Evolutionary conservation across 805 yeast species (phyloP), one percentile per base, ranked within the genome.

Genomic region (Yamadazyma paraphyllophila): DNA sequence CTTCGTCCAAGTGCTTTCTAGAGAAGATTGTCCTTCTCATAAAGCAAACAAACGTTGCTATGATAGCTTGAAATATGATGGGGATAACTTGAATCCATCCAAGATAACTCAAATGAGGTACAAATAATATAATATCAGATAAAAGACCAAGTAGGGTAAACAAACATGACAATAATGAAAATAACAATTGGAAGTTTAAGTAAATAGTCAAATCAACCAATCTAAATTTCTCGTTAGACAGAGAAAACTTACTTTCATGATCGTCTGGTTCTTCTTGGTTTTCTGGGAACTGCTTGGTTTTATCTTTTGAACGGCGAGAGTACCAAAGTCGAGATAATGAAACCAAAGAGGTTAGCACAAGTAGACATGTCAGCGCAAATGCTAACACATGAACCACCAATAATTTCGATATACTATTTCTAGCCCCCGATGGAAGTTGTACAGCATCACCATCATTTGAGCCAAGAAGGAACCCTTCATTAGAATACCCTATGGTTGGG

Each of bases 1-100:
- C 60, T 24, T 65, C 69, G 26, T 68, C 68, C 42, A 70, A 59
- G 46, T 66, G 66, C 57, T 66, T 59, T 55, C 83, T 59, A 14
- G 83, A 74, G 17, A 77, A 73, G 4, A 81, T 77, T 0, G 86
- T 76, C 53, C 96, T 71, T 57, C 91, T 80, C 71, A 85, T 74
- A 43, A 87, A 74, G 61, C 96, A 88, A 14, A 86, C 64, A 51
- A 83, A 60, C 1, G 89, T 76, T 1, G 88, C 82, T 25, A 80
- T 73, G 1, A 83, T 51, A 0, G 92, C 85, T 38, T 83, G 71
- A 27, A 83, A 61, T 1, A 85, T 77, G 0, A 94, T 79, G 1
- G 92, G 78, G 0, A 80, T 81, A 20, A 91, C 67, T 48, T 87
- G 77, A 41, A 85, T 67, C 97, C 97, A 92, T 20, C 96, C 96